These are phyloP conservation scores for Fusarium subtropicale DNA, from an alignment of 2,329 filamentous ascomycete species.

Conservation along the genomic window DNA sequence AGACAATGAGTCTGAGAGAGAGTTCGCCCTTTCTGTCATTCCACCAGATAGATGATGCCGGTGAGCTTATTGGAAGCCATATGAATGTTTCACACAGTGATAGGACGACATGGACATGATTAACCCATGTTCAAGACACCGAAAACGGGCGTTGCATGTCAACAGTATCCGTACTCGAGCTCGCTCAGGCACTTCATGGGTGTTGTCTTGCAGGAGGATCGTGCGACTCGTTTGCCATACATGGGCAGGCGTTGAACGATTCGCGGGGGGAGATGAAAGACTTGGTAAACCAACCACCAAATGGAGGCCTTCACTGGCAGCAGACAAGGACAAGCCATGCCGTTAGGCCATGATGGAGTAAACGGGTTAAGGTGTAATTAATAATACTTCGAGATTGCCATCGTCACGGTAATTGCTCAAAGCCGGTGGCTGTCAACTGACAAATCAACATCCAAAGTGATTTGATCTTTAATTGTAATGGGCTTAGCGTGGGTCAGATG, in stretches of 20 bases:
- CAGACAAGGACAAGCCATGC: conserved; percentile 33
- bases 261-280: conserved; percentile 37
- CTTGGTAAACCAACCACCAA: background rate
- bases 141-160: background rate
- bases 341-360: background rate
- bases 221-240: conserved; percentile 25
- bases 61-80: background rate
- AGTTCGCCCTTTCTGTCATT: conserved; percentile 10
- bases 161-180: conserved; percentile 34
- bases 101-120: conserved; percentile 13
- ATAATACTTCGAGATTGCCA: conserved; percentile 44
- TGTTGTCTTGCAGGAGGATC: conserved; percentile 32
- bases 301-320: conserved; percentile 21
- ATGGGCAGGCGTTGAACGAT: background rate
- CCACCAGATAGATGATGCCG: conserved; percentile 1
- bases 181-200: conserved; percentile 18
- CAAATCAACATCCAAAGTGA: conserved; percentile 31
- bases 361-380: conserved; percentile 12
- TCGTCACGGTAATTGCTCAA: conserved; percentile 37
- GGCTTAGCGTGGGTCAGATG: conserved; percentile 30
- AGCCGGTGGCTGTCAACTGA: conserved; percentile 18
- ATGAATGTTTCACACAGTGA: conserved; percentile 9
- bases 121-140: conserved; percentile 1
- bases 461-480: conserved; percentile 35
- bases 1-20: conserved; percentile 9